Evolutionary conservation across 2,329 filamentous ascomycete genomes (phyloP), one percentile per base, ranked within the genome.

Genomic region (Boeremia lycopersici): DNA sequence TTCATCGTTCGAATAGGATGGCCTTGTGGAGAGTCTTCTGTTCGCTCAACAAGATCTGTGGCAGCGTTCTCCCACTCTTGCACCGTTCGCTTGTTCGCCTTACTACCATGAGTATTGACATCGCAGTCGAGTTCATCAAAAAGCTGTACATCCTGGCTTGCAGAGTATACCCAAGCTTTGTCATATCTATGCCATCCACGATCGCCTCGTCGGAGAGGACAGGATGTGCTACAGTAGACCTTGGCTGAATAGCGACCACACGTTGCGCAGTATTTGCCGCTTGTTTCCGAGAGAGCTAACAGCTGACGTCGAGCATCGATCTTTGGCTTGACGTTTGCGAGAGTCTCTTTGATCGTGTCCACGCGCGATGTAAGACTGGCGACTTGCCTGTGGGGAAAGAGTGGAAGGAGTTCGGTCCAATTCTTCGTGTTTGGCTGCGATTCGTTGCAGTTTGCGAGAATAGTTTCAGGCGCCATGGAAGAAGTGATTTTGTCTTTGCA

Each of bases 291-390:
- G 8, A 53, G 50, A 6, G 1, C 8, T 8, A 53, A 6, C 1
- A 47, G 3, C 3, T 53, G 43, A 3, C 38, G 36, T 9, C 50
- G 43, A 5, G 42, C 15, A 2, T 53, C 50, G 31, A 53, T 31
- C 6, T 23, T 33, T 10, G 15, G 29, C 8, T 47, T 26, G 5
- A 47, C 17, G 15, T 13, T 23, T 6, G n/a, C 26, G 30, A 53
- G 25, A 2, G 17, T 19, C 17, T 30, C 10, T 26, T 42, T 35
- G 30, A 47, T n/a, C 4, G 30, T 47, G 23, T 53, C 31, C 12
- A 53, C 25, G 2, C 43, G 50, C 8, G n/a, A 13, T 4, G 15
- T 8, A 3, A 47, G 42, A 12, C 15, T 42, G 2, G 15, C 11
- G 13, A 13, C 12, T 25, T 23, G 36, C 17, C n/a, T 29, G 25